Evolutionary conservation across 805 yeast species (phyloP).

Genomic region (Yarrowia osloensis): DNA sequence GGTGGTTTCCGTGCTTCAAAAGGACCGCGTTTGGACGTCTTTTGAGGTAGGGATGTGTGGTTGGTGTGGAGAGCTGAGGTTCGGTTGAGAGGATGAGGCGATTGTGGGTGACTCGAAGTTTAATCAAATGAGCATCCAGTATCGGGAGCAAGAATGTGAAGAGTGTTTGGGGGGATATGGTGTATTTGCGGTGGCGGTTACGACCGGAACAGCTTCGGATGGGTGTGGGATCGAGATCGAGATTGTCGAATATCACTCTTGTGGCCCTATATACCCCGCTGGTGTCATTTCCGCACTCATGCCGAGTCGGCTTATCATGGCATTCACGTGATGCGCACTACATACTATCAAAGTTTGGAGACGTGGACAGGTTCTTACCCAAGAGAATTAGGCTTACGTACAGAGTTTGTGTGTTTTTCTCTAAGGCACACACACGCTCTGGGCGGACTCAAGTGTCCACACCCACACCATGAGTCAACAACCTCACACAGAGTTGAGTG

Average conservation of each 20-base stretch:
- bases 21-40: not conserved
- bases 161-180: not conserved
- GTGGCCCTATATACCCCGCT: not conserved
- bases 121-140: not conserved
- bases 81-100: conserved; percentile 27
- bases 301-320: conserved; percentile 29
- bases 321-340: conserved; percentile 19
- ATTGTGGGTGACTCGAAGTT: conserved; percentile 17
- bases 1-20: not conserved
- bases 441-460: no score
- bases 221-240: not conserved
- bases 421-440: not conserved
- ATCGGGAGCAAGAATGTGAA: conserved; percentile 29
- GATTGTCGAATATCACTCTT: no score
- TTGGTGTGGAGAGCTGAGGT: not conserved
- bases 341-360: conserved; percentile 27
- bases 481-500: not conserved
- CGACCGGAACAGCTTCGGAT: not conserved
- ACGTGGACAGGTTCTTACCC: conserved; percentile 12
- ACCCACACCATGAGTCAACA: not conserved
- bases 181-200: not conserved
- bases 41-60: not conserved
- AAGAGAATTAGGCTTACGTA: conserved; percentile 5
- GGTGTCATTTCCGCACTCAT: conserved; percentile 2
- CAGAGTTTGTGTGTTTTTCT: not conserved